A percentile compares a stretch with the other conserved stretches of the same genome.
Conservation (phyloP, 2,329 filamentous ascomycete species). For the Claviceps maximensis region DNA sequence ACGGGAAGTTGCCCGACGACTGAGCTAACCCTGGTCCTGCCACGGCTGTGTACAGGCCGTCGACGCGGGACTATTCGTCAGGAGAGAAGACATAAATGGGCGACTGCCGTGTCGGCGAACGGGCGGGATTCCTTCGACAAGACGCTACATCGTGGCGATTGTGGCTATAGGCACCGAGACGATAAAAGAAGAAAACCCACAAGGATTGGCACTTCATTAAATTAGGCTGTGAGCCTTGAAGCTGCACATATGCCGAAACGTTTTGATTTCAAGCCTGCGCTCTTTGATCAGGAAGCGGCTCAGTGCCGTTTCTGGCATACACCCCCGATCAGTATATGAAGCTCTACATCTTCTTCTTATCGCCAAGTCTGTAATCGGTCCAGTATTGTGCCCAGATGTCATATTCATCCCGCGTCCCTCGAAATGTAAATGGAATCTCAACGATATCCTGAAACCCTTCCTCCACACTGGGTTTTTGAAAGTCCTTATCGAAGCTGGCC, state of each 20-base stretch:
- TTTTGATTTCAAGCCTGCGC: neutral
- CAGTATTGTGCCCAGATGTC: slow-evolving; percentile 66
- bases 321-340: neutral
- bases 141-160: neutral
- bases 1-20: neutral
- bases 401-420: slow-evolving; percentile 55
- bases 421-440: slow-evolving; percentile 62
- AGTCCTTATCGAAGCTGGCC: slow-evolving; percentile 57
- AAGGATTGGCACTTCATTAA: too few species aligned
- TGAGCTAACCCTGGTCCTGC: neutral
- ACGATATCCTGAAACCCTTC: slow-evolving; percentile 81
- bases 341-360: neutral
- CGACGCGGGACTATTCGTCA: too few species aligned
- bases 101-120: too few species aligned
- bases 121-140: too few species aligned
- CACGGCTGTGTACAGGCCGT: too few species aligned
- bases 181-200: neutral
- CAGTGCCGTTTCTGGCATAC: neutral
- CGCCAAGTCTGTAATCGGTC: slow-evolving; percentile 32
- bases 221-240: neutral
- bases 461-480: slow-evolving; percentile 52
- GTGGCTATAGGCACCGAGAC: neutral
- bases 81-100: too few species aligned
- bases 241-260: neutral
- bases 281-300: neutral